Evolutionary conservation across 177 flowering plant genomes (phyloP), one percentile per base, ranked within the genome.

Genomic region (Vitis hybrid): DNA sequence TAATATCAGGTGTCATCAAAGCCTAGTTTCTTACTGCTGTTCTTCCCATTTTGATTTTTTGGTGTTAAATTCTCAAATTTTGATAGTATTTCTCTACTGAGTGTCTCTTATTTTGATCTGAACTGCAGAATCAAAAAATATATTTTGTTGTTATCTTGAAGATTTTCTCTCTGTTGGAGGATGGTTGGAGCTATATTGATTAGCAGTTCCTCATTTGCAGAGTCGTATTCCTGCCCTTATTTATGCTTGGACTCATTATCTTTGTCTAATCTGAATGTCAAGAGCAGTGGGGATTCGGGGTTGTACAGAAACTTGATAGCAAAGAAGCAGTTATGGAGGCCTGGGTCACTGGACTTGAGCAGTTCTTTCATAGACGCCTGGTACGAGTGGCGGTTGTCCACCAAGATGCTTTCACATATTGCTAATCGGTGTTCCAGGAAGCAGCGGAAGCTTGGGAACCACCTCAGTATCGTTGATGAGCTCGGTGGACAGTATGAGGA

Each of bases 401-500:
- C 76, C 48, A 87, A 73, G 34, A 69, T 60, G 4, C 55, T 78
- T 48, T 64, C 79, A 1, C 65, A 78, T 15, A 54, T 70, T 62
- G 65, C 66, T 4, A 34, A 48, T 39, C 68, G 74, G 75, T 66
- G 67, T 55, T 63, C 23, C 26, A 74, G 73, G 78, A 83, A 77
- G 71, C 82, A 71, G 60, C 51, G 79, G 1, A 82, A 67, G 70
- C 60, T 56, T 57, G 70, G 77, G 75, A 62, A 77, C 15, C 67
- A 81, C 32, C 62, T 71, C 45, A 39, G 45, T 72, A 73, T 91
- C 60, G 83, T 80, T 4, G 81, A 67, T 68, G 90, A 93, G 66
- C 26, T 93, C 18, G 99, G 61, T 15, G 99, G 99, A 2, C 97
- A 95, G 76, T 95, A 95, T 65, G 99, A 95, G 13, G 99, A 95